phyloP scores from a whole-genome alignment of 768 basidiomycete species.

The Pisolithus microcarpus region DNA sequence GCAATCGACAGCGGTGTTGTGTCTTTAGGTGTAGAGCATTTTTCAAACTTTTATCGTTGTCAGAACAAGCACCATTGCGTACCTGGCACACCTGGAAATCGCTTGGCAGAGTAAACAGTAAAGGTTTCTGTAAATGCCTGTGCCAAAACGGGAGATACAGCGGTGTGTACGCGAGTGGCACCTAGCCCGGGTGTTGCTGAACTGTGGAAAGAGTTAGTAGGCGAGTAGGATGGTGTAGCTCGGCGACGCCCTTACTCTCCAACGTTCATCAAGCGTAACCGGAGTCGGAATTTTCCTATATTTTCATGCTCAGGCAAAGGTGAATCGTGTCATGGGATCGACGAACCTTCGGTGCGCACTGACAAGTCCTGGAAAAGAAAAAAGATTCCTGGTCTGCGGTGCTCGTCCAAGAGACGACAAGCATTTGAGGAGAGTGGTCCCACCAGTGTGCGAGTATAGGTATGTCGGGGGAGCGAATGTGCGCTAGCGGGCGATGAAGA shows the following conservation, averaged over 20 bases:
- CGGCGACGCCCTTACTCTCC: conserved; percentile 63
- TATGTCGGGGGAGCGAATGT: conserved; percentile 52
- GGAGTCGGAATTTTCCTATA: conserved; percentile 75
- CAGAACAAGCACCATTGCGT: conserved; percentile 18
- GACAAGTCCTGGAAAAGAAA: conserved; percentile 95
- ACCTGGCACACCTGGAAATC: conserved; percentile 94
- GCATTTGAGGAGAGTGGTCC: conserved; percentile 86
- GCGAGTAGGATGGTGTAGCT: conserved; percentile 13
- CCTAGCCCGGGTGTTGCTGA: conserved; percentile 69
- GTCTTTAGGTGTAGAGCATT: conserved; percentile 38
- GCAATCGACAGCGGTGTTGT: conserved; percentile 87
- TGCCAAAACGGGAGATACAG: conserved; percentile 70
- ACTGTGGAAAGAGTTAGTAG: conserved; percentile 32
- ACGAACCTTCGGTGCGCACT: conserved; percentile 82
- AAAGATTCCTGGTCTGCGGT: conserved; percentile 82
- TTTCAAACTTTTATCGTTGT: conserved; percentile 7
- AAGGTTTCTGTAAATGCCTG: conserved; percentile 80
- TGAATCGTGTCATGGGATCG: conserved; percentile 20
- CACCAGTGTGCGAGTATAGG: conserved; percentile 83
- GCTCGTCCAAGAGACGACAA: conserved; percentile 75
- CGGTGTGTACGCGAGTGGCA: conserved; percentile 56
- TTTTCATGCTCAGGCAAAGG: conserved; percentile 18
- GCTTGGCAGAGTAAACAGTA: conserved; percentile 85
- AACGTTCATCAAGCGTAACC: conserved; percentile 84
- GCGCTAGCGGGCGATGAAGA: conserved; percentile 24